These are phyloP conservation scores for Podospora comata DNA, from an alignment of 495 filamentous ascomycete genomes.

Conservation along the genomic window DNA sequence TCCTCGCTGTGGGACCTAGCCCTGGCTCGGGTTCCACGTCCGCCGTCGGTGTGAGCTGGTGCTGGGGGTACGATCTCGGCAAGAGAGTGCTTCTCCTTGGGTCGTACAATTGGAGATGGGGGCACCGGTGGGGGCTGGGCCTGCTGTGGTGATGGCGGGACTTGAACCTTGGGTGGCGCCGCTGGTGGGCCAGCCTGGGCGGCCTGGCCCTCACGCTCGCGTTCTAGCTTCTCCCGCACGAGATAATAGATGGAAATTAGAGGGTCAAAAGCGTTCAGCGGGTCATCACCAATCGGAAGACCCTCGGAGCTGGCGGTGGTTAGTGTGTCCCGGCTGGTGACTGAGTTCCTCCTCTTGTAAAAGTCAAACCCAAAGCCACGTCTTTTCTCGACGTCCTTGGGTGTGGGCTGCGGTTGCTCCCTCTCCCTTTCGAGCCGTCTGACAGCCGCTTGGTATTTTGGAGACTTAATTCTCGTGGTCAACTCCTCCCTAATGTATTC, in stretches of 20 bases:
- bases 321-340: constrained; percentile 81
- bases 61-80: constrained; percentile 77
- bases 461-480: constrained; percentile 78
- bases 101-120: constrained; percentile 45
- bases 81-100: constrained; percentile 38
- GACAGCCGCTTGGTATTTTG: constrained; percentile 84
- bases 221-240: constrained; percentile 88
- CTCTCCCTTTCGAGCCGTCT: constrained; percentile 58
- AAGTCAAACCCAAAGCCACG: constrained; percentile 91
- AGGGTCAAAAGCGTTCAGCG: constrained; percentile 89
- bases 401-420: constrained; percentile 55
- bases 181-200: constrained; percentile 20
- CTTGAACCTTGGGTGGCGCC: constrained; percentile 27
- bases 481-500: constrained; percentile 80
- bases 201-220: constrained; percentile 52
- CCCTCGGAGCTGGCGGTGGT: constrained; percentile 82
- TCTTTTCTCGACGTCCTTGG: constrained; percentile 73
- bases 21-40: constrained; percentile 69
- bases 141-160: constrained; percentile 29
- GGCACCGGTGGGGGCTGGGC: constrained; percentile 22
- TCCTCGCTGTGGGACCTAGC: constrained; percentile 95
- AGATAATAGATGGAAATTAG: constrained; percentile 94
- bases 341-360: constrained; percentile 90
- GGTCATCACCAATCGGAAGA: constrained; percentile 78
- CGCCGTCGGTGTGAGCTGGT: constrained; percentile 88